phyloP scores from a whole-genome alignment of 176 grass and related monocot genomes.

The Rhynchospora breviuscula region DNA sequence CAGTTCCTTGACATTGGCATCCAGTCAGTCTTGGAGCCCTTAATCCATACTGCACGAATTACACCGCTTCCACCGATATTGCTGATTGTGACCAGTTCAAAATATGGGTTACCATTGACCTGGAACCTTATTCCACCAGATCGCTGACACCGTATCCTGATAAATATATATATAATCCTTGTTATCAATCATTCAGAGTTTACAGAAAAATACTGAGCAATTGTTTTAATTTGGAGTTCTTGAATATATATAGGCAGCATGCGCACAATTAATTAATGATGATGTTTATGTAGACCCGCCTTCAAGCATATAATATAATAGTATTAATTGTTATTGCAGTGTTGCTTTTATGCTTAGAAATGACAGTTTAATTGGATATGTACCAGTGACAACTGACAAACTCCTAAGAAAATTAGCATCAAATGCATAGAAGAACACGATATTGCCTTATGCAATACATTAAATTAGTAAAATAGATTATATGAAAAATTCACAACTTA shows the following conservation, averaged over 20 bases:
- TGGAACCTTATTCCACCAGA: constrained; percentile 31
- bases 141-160: constrained; percentile 16
- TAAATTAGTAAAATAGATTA: too few relatives aligned
- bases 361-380: too few relatives aligned
- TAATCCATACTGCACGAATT: constrained; percentile 39
- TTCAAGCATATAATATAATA: too few relatives aligned
- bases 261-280: not conserved
- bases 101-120: constrained; percentile 41
- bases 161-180: not conserved
- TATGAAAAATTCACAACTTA: too few relatives aligned
- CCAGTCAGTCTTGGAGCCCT: constrained; percentile 26
- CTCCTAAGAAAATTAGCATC: too few relatives aligned
- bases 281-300: not conserved
- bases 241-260: not conserved
- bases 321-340: too few relatives aligned
- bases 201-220: not conserved
- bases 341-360: too few relatives aligned
- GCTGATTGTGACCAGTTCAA: constrained; percentile 30
- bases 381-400: too few relatives aligned
- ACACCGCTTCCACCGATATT: constrained; percentile 38
- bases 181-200: not conserved
- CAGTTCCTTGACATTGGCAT: constrained; percentile 52
- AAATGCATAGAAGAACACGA: too few relatives aligned
- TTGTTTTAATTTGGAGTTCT: not conserved
- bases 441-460: too few relatives aligned